Conservation (phyloP, 768 basidiomycete species). For the Tricholomella constricta region DNA sequence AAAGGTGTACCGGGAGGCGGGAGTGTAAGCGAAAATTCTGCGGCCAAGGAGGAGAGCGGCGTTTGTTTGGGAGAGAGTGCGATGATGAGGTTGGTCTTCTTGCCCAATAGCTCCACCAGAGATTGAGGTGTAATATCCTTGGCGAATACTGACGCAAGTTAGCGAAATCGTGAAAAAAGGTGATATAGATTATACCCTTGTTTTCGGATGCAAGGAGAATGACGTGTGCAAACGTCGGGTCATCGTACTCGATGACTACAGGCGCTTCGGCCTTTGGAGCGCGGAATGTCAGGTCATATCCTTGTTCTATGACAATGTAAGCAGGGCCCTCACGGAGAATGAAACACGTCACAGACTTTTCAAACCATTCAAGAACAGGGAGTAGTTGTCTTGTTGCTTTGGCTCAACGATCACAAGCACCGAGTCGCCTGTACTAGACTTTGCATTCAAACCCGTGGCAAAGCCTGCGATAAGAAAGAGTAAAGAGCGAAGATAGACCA, state of each 20-base stretch:
- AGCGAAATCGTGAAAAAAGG: not conserved
- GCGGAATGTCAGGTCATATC: slow-evolving; percentile 87
- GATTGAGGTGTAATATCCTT: slow-evolving; percentile 81
- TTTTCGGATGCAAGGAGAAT: slow-evolving; percentile 84
- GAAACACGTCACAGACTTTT: slow-evolving; percentile 49
- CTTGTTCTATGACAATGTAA: slow-evolving; percentile 54
- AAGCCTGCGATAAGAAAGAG: slow-evolving; percentile 35
- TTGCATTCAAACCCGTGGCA: slow-evolving; percentile 44
- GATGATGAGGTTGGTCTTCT: slow-evolving; percentile 81
- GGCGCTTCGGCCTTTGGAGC: slow-evolving; percentile 75
- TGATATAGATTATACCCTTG: slow-evolving; percentile 63
- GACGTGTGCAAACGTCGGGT: slow-evolving; percentile 81
- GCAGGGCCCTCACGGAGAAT: not conserved
- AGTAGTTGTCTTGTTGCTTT: slow-evolving; percentile 68
- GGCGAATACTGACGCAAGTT: slow-evolving; percentile 53
- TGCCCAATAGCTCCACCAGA: slow-evolving; percentile 67
- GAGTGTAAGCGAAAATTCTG: slow-evolving; percentile 91
- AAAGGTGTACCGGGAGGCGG: slow-evolving; percentile 84
- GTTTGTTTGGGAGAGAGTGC: slow-evolving; percentile 78
- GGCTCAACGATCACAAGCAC: slow-evolving; percentile 87
- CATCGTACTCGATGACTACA: slow-evolving; percentile 65
- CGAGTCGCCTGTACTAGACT: slow-evolving; percentile 79
- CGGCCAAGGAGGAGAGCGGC: slow-evolving; percentile 71
- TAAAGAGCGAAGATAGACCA: slow-evolving; percentile 41
- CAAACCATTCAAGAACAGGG: slow-evolving; percentile 79